Evolutionary conservation across 306 rosid species (phyloP), one percentile per base, ranked within the genome.

Genomic region (Chamaecrista fasciculata): DNA sequence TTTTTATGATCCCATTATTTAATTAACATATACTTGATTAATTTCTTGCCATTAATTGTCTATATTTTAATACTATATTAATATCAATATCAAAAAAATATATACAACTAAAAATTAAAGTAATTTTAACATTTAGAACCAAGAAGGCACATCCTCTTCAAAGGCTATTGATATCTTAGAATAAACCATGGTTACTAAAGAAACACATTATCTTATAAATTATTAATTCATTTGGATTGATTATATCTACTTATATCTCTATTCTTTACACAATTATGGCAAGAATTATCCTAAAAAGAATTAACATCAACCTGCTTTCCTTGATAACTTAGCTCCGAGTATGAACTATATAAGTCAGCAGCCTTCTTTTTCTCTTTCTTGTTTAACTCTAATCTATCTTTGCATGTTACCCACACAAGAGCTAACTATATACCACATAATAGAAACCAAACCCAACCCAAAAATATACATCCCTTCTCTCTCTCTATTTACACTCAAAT

Each of bases 281-380:
- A 47, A 25, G 20, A 36, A 66, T n/a, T 44, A 69, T 31, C 62
- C 55, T 52, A 71, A 24, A 70, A 50, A 51, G 55, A 66, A 74
- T 70, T 49, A 64, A 75, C 84, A 70, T 64, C 65, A 56, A 61
- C 39, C 65, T 64, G 47, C 55, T 64, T 24, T 65, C 51, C 69
- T 36, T 51, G 73, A 31, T 68, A 67, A 39, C 47, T 31, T 34
- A 39, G 6, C 24, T 66, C 53, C 49, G 40, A 4, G 1, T 47
- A 66, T 59, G 72, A 34, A 65, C 63, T 55, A 58, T 57, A 66
- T 69, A 59, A 57, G 15, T 23, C 39, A 53, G 62, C 57, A 62
- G 59, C 34, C 76, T 71, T 59, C 50, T 71, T 89, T 59, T 47
- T 28, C 48, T 2, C 5, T 16, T 18, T 59, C 4, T 4, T 21